phyloP scores from a whole-genome alignment of 2,329 filamentous ascomycete genomes.

The Colletotrichum tropicale region DNA sequence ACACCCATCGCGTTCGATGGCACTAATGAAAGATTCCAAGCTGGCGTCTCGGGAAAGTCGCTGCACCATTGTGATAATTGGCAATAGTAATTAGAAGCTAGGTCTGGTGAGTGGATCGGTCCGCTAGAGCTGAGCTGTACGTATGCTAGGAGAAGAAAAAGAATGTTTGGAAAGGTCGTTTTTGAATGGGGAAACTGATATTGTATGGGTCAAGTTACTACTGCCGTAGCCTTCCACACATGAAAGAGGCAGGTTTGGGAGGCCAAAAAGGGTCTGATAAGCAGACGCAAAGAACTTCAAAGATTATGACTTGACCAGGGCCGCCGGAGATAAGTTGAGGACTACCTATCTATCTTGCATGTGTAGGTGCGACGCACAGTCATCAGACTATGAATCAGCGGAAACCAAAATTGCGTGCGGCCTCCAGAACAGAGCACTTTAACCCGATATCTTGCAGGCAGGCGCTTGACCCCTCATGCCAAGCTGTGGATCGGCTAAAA shows the following conservation, averaged over 20 bases:
- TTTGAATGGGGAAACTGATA: not conserved
- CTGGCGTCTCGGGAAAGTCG: not conserved
- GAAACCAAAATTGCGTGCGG: not conserved
- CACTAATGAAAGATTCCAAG: not conserved
- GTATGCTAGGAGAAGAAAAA: not conserved
- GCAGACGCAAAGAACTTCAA: rapidly evolving
- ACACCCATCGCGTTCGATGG: not conserved
- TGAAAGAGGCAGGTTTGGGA: not conserved
- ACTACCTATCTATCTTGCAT: not conserved
- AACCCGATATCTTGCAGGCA: not conserved
- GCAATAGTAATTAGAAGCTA: not conserved
- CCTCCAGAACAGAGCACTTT: not conserved
- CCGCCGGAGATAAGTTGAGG: not conserved
- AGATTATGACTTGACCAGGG: not conserved
- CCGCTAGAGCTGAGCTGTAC: not conserved
- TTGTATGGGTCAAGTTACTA: not conserved
- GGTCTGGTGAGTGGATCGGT: not conserved
- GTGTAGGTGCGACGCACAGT: not conserved
- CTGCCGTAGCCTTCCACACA: not conserved
- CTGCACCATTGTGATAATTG: not conserved
- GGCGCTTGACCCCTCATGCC: not conserved
- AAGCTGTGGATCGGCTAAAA: not conserved
- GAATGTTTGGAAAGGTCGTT: not conserved
- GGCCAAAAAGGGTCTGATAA: not conserved
- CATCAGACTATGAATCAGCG: not conserved